Evolutionary conservation across 306 rosid genomes (phyloP).

Genomic region (Vigna reflexopilosa): DNA sequence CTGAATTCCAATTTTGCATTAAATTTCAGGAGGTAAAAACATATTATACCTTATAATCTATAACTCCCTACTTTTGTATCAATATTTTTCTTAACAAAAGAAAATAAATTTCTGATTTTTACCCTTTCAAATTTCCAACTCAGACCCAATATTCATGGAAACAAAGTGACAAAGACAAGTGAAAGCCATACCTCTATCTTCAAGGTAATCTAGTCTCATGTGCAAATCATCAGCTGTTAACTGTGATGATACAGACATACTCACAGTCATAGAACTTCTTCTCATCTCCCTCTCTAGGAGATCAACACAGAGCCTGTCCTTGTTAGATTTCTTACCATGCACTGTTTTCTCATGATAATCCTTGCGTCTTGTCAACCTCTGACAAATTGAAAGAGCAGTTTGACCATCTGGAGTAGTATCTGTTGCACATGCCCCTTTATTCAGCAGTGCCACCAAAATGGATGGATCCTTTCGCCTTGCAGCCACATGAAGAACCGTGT

Average conservation of each 20-base stretch:
- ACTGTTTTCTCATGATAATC: constrained; percentile 62
- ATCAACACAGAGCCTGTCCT: constrained; percentile 83
- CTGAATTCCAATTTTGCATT: no score
- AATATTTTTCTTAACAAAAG: background rate
- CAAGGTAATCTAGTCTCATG: constrained; percentile 72
- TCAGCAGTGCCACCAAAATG: constrained; percentile 71
- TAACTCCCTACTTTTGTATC: background rate
- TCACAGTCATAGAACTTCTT: constrained; percentile 61
- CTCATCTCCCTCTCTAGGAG: constrained; percentile 87
- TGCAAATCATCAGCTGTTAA: constrained; percentile 65
- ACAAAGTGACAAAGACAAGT: constrained; percentile 23
- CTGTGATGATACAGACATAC: constrained; percentile 53
- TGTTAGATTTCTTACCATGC: constrained; percentile 75
- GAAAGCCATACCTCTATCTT: constrained; percentile 74
- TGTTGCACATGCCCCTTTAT: constrained; percentile 68
- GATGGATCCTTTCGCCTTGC: constrained; percentile 89
- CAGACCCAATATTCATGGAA: constrained; percentile 26
- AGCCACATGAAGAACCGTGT: constrained; percentile 83
- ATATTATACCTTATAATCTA: background rate
- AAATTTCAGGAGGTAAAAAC: no score
- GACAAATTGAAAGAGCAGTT: constrained; percentile 85
- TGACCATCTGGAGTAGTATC: constrained; percentile 75
- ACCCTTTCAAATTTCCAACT: background rate
- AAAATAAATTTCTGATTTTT: background rate
- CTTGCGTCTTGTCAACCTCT: constrained; percentile 81